Evolutionary conservation across 805 yeast species (phyloP).

Genomic region (Diddensiella caesifluorescens): DNA sequence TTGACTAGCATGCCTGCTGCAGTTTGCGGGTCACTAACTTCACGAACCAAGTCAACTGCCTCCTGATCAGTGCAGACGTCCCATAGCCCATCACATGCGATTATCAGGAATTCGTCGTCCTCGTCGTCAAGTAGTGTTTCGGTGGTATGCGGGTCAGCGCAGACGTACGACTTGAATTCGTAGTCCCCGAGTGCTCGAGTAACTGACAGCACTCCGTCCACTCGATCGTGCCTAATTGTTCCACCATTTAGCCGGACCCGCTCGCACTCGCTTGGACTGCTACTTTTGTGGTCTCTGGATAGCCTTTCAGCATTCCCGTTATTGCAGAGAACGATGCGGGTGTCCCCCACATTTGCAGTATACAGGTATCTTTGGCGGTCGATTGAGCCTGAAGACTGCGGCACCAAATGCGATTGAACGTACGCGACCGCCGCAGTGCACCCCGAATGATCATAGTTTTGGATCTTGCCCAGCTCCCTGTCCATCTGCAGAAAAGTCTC

Average conservation of each 20-base stretch:
- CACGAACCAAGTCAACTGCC: constrained; percentile 68
- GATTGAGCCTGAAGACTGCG: neutral
- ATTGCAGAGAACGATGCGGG: constrained; percentile 73
- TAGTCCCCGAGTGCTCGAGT: constrained; percentile 90
- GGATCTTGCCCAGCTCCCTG: constrained; percentile 49
- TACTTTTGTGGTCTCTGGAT: constrained; percentile 88
- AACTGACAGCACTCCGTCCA: constrained; percentile 91
- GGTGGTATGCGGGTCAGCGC: constrained; percentile 89
- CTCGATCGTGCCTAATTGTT: constrained; percentile 77
- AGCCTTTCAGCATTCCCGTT: constrained; percentile 66
- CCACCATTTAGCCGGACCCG: constrained; percentile 81
- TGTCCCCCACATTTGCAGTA: constrained; percentile 95
- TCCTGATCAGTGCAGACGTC: constrained; percentile 82
- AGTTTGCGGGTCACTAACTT: constrained; percentile 48
- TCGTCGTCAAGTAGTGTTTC: constrained; percentile 45
- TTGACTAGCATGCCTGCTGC: constrained; percentile 66
- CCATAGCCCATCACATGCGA: constrained; percentile 98
- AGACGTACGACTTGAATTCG: constrained; percentile 79
- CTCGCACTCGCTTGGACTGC: constrained; percentile 67
- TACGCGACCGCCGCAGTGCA: constrained; percentile 94
- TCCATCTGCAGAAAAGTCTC: constrained; percentile 75
- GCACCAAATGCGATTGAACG: constrained; percentile 36
- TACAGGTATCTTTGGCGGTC: constrained; percentile 53
- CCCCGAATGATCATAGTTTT: constrained; percentile 68
- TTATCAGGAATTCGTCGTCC: constrained; percentile 70